phyloP scores from a whole-genome alignment of 306 rosid genomes.

The Quercus suber region DNA sequence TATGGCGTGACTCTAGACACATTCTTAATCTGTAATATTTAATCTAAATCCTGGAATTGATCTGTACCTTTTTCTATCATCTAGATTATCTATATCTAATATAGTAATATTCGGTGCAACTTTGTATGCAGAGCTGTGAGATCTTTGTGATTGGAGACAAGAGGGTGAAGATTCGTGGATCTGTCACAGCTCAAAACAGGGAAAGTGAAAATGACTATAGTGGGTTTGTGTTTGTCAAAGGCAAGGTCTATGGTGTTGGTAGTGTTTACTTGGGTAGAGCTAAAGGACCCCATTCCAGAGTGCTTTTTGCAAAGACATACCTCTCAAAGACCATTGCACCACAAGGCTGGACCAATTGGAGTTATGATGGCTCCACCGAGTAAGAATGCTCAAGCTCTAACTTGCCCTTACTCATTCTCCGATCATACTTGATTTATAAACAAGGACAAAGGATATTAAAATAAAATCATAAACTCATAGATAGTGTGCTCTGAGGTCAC shows the following conservation, averaged over 20 bases:
- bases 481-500: no score
- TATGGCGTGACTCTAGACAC: no score
- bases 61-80: no score
- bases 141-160: constrained; percentile 74
- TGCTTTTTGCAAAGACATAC: constrained; percentile 50
- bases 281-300: constrained; percentile 67
- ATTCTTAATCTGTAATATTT: no score
- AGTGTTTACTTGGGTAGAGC: constrained; percentile 77
- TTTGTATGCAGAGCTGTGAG: constrained; percentile 53
- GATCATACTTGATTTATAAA: no score
- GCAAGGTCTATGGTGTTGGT: constrained; percentile 73
- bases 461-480: no score
- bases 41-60: no score
- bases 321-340: constrained; percentile 57
- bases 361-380: constrained; percentile 58
- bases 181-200: constrained; percentile 67
- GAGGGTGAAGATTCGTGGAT: constrained; percentile 55
- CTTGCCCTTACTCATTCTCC: neutral
- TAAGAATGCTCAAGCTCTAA: constrained; percentile 26
- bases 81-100: no score
- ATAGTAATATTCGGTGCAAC: no score
- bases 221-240: constrained; percentile 61
- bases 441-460: no score
- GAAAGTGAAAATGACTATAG: constrained; percentile 40
- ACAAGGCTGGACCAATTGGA: constrained; percentile 83